Base-by-base conservation (phyloP, 768 basidiomycete genomes). In the Trametes coccinea region DNA sequence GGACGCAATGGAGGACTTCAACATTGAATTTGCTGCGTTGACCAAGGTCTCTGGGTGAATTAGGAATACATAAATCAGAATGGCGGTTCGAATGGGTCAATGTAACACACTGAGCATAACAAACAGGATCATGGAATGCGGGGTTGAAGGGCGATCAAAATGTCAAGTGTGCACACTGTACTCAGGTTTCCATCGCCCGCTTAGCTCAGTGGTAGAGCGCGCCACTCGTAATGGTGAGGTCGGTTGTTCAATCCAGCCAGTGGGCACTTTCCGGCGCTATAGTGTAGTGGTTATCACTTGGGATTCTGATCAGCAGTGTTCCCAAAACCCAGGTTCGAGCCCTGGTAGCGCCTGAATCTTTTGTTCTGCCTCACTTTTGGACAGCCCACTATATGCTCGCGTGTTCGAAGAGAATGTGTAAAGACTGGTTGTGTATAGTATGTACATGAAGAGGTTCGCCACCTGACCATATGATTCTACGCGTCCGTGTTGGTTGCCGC, bases 1-100 rank as follows among this genome's bases (percentile, higher is more conserved):
- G 60, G 81, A 84, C 71, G 83, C 84, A 16, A 83, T 88, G 79
- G 81, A 84, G 31, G 84, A 84, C 53, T 70, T 70, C 47, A 62
- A 63, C 9, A 56, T 47, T 3, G 62, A 66, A 55, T 70, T 69
- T 37, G 60, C 56, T 14, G 63, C 61, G 11, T 43, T 68, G 34
- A 37, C 34, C 5, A 11, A 5, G 34, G 34, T 37, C 34, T 5
- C 34, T 37, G 5, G 5, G 34, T 37, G 34, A 37, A 37, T 22
- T 22, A 22, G 22, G 22, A 22, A 22, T 22, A 22, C 22, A 22
- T 22, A 22, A 22, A 22, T 1, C 22, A 22, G 22, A 22, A 22
- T 22, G 22, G 22, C 22, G 22, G 22, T 22, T 22, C 22, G 22
- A 22, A 22, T 22, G 22, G 22, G 22, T 22, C 22, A 22, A 22